Evolutionary conservation across 2,329 filamentous ascomycete genomes (phyloP).

Genomic region (Elsinoe batatas): DNA sequence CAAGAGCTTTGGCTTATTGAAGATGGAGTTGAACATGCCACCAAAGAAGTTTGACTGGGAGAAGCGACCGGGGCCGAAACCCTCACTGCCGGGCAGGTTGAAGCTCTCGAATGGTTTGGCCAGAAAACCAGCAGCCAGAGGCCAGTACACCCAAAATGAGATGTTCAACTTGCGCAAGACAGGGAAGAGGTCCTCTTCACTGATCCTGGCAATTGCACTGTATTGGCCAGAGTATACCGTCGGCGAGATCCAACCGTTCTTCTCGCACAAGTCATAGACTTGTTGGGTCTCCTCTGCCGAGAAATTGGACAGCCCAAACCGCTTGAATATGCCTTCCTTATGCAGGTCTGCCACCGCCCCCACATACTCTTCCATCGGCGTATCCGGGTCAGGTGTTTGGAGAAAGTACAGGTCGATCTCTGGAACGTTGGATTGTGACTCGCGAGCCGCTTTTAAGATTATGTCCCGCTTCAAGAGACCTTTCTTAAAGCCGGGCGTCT

Average conservation of each 20-base stretch:
- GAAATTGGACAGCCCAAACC: conserved; percentile 39
- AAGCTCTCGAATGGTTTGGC: conserved; percentile 27
- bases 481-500: conserved; percentile 31
- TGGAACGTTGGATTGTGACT: conserved; percentile 14
- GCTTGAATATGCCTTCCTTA: conserved; percentile 34
- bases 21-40: conserved; percentile 30
- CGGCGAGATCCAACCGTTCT: conserved; percentile 34
- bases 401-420: conserved; percentile 27
- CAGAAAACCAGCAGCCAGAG: conserved; percentile 25
- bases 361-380: conserved; percentile 31
- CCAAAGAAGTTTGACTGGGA: conserved; percentile 20
- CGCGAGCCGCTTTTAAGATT: conserved; percentile 27
- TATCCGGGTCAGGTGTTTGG: conserved; percentile 33
- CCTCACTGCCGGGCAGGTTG: conserved; percentile 30
- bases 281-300: conserved; percentile 34
- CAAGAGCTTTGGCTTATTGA: conserved; percentile 28
- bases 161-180: conserved; percentile 32
- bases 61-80: conserved; percentile 26
- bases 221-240: conserved; percentile 39
- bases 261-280: conserved; percentile 34
- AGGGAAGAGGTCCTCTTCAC: conserved; percentile 34
- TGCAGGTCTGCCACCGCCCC: conserved; percentile 33
- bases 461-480: conserved; percentile 28
- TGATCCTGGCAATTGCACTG: conserved; percentile 33
- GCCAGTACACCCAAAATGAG: conserved; percentile 30